phyloP scores from a whole-genome alignment of 257 asterid species.

The Lycium barbarum region DNA sequence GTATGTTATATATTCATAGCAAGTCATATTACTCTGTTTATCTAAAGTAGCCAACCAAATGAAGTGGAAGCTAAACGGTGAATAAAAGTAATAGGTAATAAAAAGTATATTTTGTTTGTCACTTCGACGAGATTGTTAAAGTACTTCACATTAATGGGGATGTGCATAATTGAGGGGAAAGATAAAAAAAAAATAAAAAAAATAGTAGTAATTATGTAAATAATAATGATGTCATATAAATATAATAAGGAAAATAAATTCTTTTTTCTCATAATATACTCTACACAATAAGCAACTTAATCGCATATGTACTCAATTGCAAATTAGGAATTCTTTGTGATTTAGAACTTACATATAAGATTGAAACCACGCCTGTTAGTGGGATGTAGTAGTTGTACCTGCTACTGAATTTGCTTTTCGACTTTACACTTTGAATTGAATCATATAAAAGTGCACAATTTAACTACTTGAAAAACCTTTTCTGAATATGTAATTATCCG shows the following conservation, averaged over 20 bases:
- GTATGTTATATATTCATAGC: too few relatives aligned
- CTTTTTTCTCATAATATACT: not conserved
- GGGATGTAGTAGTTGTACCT: conserved; percentile 29
- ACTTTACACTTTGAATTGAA: not conserved
- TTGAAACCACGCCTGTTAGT: not conserved
- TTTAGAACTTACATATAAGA: not conserved
- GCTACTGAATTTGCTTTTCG: not conserved
- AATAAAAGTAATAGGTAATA: too few relatives aligned
- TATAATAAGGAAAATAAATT: not conserved
- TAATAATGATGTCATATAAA: too few relatives aligned
- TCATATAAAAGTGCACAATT: not conserved
- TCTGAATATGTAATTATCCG: not conserved
- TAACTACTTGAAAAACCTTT: not conserved
- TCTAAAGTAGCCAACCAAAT: too few relatives aligned
- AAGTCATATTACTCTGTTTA: too few relatives aligned
- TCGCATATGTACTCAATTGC: not conserved
- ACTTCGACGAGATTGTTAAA: too few relatives aligned
- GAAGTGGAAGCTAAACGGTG: too few relatives aligned
- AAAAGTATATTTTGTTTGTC: too few relatives aligned
- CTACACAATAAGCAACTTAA: not conserved
- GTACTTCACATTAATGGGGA: too few relatives aligned
- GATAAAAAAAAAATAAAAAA: too few relatives aligned
- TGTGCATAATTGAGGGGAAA: too few relatives aligned
- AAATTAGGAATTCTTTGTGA: not conserved
- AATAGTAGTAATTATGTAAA: too few relatives aligned